Percentiles rank a stretch among this genome's conserved stretches.
These are phyloP conservation scores for Solanum appendiculatum DNA, from an alignment of 257 asterid genomes.

Conservation along the genomic window DNA sequence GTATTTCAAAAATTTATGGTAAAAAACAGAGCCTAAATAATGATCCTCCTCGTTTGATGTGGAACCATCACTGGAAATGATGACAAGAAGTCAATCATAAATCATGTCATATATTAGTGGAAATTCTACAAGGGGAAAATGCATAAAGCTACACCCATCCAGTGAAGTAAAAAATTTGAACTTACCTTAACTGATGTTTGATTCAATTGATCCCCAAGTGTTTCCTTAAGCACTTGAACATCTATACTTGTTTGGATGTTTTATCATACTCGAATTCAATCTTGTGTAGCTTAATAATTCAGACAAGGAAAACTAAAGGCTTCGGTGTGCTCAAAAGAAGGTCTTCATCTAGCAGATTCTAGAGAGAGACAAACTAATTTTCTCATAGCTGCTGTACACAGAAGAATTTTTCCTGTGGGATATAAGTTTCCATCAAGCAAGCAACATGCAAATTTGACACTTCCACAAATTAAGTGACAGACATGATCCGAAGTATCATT, in stretches of 20 bases:
- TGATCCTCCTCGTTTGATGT: neutral
- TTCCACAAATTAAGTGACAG: neutral
- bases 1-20: neutral
- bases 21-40: neutral
- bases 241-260: slow-evolving; percentile 87
- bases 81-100: neutral
- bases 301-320: neutral
- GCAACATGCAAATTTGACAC: neutral
- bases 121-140: neutral
- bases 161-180: neutral
- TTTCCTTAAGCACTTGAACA: slow-evolving; percentile 80
- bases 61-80: neutral
- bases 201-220: slow-evolving; percentile 59
- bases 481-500: neutral
- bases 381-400: neutral
- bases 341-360: neutral
- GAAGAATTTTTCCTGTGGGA: neutral
- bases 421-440: neutral
- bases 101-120: neutral
- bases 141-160: neutral
- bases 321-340: neutral
- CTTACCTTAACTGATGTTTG: slow-evolving; percentile 37
- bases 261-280: slow-evolving; percentile 79
- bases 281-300: slow-evolving; percentile 51
- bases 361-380: neutral